Base-by-base conservation (phyloP, 495 filamentous ascomycete species). In the Xylona heveae region DNA sequence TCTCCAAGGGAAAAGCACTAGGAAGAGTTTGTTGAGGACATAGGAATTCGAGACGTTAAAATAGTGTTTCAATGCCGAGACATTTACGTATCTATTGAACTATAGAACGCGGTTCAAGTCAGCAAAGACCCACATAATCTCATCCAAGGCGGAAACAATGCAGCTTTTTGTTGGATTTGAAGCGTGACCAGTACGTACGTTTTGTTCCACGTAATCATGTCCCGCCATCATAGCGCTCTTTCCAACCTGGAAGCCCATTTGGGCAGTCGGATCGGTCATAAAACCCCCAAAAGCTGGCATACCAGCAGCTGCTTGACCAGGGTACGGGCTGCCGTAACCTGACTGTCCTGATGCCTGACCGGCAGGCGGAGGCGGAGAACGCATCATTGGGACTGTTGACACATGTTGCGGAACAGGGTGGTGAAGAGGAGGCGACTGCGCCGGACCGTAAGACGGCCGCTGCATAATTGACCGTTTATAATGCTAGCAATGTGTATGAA, bases 321-420 rank as follows among this genome's bases (percentile, higher is more conserved):
- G 66, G 46, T 88, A 78, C 6, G 77, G 75, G 45, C 78, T 85
- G 33, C 78, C 80, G 62, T 90, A 78, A 38, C 54, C 51, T 30
- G 69, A 60, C 39, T 67, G 64, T 31, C 68, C 64, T 1, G 28
- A 13, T 28, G 75, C 71, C 50, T 82, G 81, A 21, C 78, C 64
- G 34, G 61, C 58, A 1, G 78, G 85, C 26, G 81, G 88, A 20
- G 88, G 88, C 22, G 88, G 88, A 33, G 88, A 95, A 58, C 91
- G 76, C 54, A 99, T 76, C 58, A 94, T 84, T n/a, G 88, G 88
- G 30, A 99, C 90, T 30, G 84, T 91, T 42, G 90, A 93, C 35
- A 95, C 84, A 65, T 95, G 90, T 48, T 95, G 90, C 28, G 90
- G 90, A 28, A 95, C 84, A 18, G 88, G 88, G 52, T 99, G 88